Base-by-base conservation (phyloP, 306 rosid genomes). In the Carpinus viminea region DNA sequence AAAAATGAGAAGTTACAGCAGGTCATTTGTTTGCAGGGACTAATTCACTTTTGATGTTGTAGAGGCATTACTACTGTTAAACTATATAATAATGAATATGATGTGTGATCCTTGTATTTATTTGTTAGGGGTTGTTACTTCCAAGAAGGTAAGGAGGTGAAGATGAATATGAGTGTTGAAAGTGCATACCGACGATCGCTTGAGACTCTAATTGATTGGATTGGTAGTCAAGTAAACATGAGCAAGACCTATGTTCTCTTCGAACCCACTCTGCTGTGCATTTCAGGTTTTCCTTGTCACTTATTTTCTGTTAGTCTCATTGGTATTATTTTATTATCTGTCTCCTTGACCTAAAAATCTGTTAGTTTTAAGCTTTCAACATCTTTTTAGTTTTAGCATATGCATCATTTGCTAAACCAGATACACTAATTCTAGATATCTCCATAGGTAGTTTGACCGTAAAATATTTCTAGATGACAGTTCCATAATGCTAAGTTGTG, bases 241-340 rank as follows among this genome's bases (percentile, higher is more conserved):
- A 92, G 81, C 86, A 94, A 85, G 90, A 89, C 98, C 71, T 56
- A 85, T 51, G 96, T 92, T 74, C 69, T 90, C 68, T 91, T 90
- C 93, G 98, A 85, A 94, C 97, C 74, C 90, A 86, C 73, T 83
- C 98, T 55, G 92, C 98, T 10, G 94, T 92, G 71, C 98, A 94
- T 87, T 94, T 94, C 96, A 90, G 98, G 98, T 92, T 83, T 78
- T 79, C 68, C 78, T 54, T 28, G 21, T 24, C 20, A 55, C 83
- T 12, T 57, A 20, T 80, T 72, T 77, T 20, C 51, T 70, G 55
- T 38, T 53, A 1, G 21, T 56, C 15, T 57, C 69, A 31, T 74
- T 68, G 72, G 6, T 56, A 10, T 62, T 52, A 59, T 70, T 28
- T 75, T 54, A 79, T 45, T 55, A 72, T 73, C 72, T 52, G 18